phyloP scores from a whole-genome alignment of 1,284 basidiomycete genomes.

The Apiotrichum sp. region DNA sequence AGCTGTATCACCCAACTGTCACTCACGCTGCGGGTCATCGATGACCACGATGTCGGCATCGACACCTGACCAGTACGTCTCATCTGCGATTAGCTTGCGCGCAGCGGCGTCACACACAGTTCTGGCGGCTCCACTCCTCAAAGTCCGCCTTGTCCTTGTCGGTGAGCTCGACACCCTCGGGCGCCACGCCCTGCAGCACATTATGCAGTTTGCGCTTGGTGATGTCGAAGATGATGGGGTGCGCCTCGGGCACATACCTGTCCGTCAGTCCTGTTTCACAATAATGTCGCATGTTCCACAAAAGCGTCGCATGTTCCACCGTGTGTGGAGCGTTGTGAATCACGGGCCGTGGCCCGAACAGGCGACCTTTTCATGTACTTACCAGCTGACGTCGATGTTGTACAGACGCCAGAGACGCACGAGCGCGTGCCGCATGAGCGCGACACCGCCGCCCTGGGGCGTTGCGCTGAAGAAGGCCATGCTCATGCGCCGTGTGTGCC shows the following conservation, averaged over 20 bases:
- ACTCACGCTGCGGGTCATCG: constrained; percentile 54
- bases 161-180: constrained; percentile 64
- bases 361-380: constrained; percentile 25
- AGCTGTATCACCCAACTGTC: neutral
- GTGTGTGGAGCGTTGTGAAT: too few relatives aligned
- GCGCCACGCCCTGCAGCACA: constrained; percentile 59
- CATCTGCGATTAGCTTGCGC: constrained; percentile 18
- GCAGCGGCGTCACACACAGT: constrained; percentile 26
- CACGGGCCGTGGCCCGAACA: too few relatives aligned
- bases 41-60: constrained; percentile 55
- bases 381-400: constrained; percentile 73
- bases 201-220: constrained; percentile 70
- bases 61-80: constrained; percentile 69
- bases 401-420: constrained; percentile 70
- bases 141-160: constrained; percentile 69
- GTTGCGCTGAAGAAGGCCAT: constrained; percentile 85
- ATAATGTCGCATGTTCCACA: neutral
- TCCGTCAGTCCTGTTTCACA: neutral
- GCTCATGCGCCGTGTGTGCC: constrained; percentile 61
- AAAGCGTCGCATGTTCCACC: too few relatives aligned
- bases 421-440: constrained; percentile 81
- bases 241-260: constrained; percentile 75
- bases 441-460: constrained; percentile 86
- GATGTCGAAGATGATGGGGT: constrained; percentile 76
- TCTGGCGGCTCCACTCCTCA: constrained; percentile 67